Evolutionary conservation across 1,284 basidiomycete genomes (phyloP).

Genomic region (Trichosporon faecale): DNA sequence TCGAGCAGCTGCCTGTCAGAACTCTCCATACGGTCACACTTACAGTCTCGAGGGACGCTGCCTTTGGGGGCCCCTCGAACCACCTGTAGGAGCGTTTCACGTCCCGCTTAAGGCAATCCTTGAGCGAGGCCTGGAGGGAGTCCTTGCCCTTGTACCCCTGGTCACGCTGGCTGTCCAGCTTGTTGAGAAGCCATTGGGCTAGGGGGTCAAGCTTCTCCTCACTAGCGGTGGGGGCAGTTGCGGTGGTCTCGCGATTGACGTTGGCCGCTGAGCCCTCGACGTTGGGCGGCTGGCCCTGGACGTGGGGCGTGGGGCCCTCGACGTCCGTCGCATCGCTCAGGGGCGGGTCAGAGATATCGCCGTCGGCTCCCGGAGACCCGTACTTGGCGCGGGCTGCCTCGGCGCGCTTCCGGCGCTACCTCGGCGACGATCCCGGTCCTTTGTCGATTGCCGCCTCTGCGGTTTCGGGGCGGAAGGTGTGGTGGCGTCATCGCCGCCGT

Average conservation of each 20-base stretch:
- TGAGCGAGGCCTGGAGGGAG: background rate
- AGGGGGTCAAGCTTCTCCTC: background rate
- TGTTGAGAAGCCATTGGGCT: background rate
- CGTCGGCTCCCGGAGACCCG: background rate
- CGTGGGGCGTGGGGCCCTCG: background rate
- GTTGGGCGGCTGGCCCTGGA: no score
- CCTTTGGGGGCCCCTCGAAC: background rate
- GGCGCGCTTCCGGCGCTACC: background rate
- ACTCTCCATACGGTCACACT: background rate
- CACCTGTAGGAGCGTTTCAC: background rate
- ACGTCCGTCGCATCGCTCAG: background rate
- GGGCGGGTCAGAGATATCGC: background rate
- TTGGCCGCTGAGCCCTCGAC: background rate
- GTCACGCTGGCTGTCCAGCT: background rate
- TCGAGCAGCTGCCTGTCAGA: background rate
- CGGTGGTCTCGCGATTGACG: background rate
- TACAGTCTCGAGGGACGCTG: background rate
- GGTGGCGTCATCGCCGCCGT: no score
- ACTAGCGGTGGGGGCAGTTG: background rate
- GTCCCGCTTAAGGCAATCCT: background rate
- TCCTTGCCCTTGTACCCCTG: background rate
- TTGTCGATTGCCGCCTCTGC: no score
- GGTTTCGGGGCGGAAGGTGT: no score
- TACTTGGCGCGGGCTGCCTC: background rate
- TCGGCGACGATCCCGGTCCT: no score